Evolutionary conservation across 1,139 yeast species (phyloP), one percentile per base, ranked within the genome.

Genomic region (Lizanozyma gosingica): DNA sequence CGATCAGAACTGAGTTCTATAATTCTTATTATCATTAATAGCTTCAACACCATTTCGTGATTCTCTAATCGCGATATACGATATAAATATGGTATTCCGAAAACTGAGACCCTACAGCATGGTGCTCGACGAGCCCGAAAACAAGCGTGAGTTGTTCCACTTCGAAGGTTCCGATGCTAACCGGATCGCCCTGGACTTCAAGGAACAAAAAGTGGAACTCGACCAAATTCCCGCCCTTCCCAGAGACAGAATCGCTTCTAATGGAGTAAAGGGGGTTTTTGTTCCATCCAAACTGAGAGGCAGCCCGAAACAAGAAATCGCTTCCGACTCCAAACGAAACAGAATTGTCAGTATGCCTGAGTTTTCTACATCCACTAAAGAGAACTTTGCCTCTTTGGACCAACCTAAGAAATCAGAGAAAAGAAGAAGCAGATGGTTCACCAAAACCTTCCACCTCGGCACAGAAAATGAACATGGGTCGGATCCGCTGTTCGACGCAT

Each of bases 171-270:
- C 11, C 6, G 6, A 6, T 6, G 29, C 11, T 22, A 6, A 11
- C 6, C 6, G 29, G 11, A 22, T 22, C 11, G 29, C 29, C 29
- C 29, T 22, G 29, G 29, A 22, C 11, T 22, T 22, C 29, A 22
- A 22, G 11, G 29, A 22, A 22, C 29, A 22, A 22, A 22, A 22
- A 11, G 29, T 22, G 11, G 9, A 6, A 6, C 11, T 52, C 11
- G 51, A 51, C 3, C 72, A 68, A 39, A 52, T 69, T 11, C 72
- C 71, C 2, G 11, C 29, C 29, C 29, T 22, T 22, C 29, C 29
- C 6, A 22, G 29, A 22, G 29, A 22, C 11, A 22, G 29, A 22
- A 22, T 22, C 6, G 11, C 29, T 11, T 22, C 29, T 11, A 22
- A 22, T 22, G 29, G 29, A 6, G 29, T 22, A 11, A 22, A 22